Base-by-base conservation (phyloP, 495 filamentous ascomycete species). In the Podospora didyma region DNA sequence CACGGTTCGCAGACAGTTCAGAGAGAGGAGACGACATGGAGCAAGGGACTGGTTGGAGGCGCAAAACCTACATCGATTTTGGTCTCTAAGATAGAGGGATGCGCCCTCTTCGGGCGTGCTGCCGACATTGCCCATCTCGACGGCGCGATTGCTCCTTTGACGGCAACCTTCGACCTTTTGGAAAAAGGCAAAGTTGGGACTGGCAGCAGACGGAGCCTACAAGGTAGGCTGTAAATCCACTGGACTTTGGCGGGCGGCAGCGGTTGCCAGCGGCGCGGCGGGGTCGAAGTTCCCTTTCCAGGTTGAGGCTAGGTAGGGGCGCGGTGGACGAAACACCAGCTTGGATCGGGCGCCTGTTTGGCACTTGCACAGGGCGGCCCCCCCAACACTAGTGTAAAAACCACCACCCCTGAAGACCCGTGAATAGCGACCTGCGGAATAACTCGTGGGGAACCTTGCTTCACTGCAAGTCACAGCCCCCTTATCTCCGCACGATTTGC, bases 51-150 rank as follows among this genome's bases (percentile, higher is more conserved):
- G 26, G 26, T 31, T 3, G 26, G 26, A 31, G 39, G 39, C 39
- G 7, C 39, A 42, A 31, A 35, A 72, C 77, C 49, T 72, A 97
- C 93, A 84, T 78, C 90, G 84, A 67, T 78, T 89, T 75, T 97
- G 94, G 69, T 98, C 92, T 75, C 89, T 87, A 71, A 97, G 80
- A 69, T 88, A 92, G 71, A 97, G 73, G 64, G 81, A 79, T 60
- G 86, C 82, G 67, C 88, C 88, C 74, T 96, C 92, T 66, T 97
- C 93, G 60, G 86, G 85, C 72, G 85, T 87, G 79, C 92, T 97
- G 72, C 82, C 88, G 71, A 97, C 88, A 79, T 89, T 92, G 59
- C 94, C 94, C 94, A 98, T 98, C 61, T 65, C 73, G 74, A 65
- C 62, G 60, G 57, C 62, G 68, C 22, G 49, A 59, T 51, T 48